These are phyloP conservation scores for Asterophora lycoperdoides DNA, from an alignment of 768 basidiomycete species.

Conservation along the genomic window DNA sequence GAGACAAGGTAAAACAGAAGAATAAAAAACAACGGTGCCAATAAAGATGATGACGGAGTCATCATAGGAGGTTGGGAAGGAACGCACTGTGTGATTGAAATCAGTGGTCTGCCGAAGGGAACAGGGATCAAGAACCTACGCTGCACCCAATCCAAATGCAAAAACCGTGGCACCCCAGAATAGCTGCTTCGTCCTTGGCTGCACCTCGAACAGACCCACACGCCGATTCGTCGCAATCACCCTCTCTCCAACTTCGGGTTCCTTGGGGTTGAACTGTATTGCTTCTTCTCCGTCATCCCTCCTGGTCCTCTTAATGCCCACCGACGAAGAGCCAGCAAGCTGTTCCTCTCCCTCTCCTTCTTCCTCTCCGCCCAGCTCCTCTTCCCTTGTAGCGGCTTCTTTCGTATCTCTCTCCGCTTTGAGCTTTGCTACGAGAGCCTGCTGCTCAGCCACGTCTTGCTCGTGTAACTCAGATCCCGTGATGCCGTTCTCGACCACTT, in stretches of 20 bases:
- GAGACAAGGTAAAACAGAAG: background rate
- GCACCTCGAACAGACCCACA: conserved; percentile 48
- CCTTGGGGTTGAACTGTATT: conserved; percentile 61
- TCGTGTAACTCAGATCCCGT: conserved; percentile 59
- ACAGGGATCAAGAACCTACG: conserved; percentile 46
- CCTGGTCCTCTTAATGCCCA: conserved; percentile 49
- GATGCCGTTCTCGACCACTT: conserved; percentile 46
- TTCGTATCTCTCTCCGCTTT: conserved; percentile 56
- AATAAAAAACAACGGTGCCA: conserved; percentile 2
- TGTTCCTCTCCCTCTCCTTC: conserved; percentile 42
- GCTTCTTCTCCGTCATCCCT: conserved; percentile 47
- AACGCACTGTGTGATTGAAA: conserved; percentile 38
- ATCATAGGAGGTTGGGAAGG: conserved; percentile 60
- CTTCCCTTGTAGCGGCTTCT: conserved; percentile 22
- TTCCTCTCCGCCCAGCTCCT: conserved; percentile 23
- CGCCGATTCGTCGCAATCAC: conserved; percentile 59
- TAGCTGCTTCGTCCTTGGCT: conserved; percentile 67
- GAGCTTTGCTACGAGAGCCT: conserved; percentile 67
- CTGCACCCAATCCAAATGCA: conserved; percentile 75
- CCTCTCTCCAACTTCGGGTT: conserved; percentile 56
- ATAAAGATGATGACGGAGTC: conserved; percentile 5
- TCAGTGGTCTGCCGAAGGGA: conserved; percentile 4
- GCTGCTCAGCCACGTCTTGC: conserved; percentile 74
- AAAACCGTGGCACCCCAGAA: conserved; percentile 86
- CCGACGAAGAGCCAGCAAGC: conserved; percentile 18